Evolutionary conservation across 352 stramenopile species (phyloP), one percentile per base, ranked within the genome.

Genomic region (Phytophthora boehmeriae): DNA sequence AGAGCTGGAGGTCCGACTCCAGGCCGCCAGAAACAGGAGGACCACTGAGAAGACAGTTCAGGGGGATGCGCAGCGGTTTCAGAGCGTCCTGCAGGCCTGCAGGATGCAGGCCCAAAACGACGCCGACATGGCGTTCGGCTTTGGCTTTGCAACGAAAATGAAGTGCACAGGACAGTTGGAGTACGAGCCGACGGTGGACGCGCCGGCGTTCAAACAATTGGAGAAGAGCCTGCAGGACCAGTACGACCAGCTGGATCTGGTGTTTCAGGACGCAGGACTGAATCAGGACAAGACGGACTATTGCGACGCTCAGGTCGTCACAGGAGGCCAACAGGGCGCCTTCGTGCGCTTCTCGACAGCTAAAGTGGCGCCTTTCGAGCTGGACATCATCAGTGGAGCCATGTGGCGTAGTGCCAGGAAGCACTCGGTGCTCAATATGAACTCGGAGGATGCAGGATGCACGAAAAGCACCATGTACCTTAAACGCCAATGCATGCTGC

Each of bases 321-420:
- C 57, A 1, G 49, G 50, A 5, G 51, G 42, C 5, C 38, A 63
- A 14, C 50, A 68, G n/a, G 62, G 70, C n/a, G 57, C 70, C 16
- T 75, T 71, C n/a, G 50, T 78, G 41, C 68, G 59, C 17, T 78
- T 75, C 54, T 50, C 63, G 34, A 71, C 54, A 4, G 54, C 70
- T 1, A 75, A 75, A 38, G 43, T 73, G 1, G 45, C 55, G 20
- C 70, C 66, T 1, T 78, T 78, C 20, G 44, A 34, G 8, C 30
- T 75, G 4, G 58, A 73, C 13, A 30, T 44, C 32, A 51, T 78
- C 14, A 58, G 35, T 14, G 23, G 51, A 8, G 66, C 66, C 34
- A 72, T 75, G 51, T 71, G 63, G 54, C 42, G 56, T 5, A 36
- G 46, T 8, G 41, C 34, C 1, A 54, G 58, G 28, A 74, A 78